phyloP scores from a whole-genome alignment of 768 basidiomycete genomes.

The Tephrocybe sp. region DNA sequence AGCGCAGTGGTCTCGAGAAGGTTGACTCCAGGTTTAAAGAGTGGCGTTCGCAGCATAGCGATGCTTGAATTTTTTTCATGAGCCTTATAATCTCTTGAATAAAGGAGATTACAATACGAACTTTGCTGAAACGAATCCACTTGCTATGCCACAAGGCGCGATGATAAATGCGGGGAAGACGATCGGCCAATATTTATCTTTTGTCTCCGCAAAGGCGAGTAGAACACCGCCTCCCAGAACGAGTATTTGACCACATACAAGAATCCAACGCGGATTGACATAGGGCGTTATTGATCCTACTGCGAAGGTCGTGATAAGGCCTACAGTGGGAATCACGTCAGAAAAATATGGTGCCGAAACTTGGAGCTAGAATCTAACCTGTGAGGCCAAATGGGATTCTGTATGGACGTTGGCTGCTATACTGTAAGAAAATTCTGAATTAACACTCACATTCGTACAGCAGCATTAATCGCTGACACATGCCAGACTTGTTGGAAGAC shows the following conservation, averaged over 20 bases:
- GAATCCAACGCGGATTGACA: constrained; percentile 37
- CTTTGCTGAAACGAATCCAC: constrained; percentile 46
- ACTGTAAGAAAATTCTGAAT: not conserved
- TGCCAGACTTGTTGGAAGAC: constrained; percentile 38
- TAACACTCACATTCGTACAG: constrained; percentile 26
- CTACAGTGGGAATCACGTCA: not conserved
- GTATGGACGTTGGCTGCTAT: not conserved
- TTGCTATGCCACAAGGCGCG: constrained; percentile 37
- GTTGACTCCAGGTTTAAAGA: constrained; percentile 40
- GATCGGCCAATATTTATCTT: constrained; percentile 39
- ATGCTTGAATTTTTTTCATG: constrained; percentile 27
- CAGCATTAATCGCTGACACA: constrained; percentile 28
- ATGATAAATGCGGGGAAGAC: constrained; percentile 45
- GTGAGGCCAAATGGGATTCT: constrained; percentile 39
- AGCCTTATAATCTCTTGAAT: not conserved
- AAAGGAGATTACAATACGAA: constrained; percentile 19
- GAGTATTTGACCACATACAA: constrained; percentile 35
- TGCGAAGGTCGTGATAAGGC: constrained; percentile 30
- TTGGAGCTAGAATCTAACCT: not conserved
- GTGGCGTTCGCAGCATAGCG: constrained; percentile 42
- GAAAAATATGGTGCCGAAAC: not conserved
- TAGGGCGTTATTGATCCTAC: constrained; percentile 34
- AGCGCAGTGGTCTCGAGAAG: constrained; percentile 18
- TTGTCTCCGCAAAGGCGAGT: constrained; percentile 33
- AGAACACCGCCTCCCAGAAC: constrained; percentile 33